Evolutionary conservation across 306 rosid genomes (phyloP).

Genomic region (Cajanus cajan): DNA sequence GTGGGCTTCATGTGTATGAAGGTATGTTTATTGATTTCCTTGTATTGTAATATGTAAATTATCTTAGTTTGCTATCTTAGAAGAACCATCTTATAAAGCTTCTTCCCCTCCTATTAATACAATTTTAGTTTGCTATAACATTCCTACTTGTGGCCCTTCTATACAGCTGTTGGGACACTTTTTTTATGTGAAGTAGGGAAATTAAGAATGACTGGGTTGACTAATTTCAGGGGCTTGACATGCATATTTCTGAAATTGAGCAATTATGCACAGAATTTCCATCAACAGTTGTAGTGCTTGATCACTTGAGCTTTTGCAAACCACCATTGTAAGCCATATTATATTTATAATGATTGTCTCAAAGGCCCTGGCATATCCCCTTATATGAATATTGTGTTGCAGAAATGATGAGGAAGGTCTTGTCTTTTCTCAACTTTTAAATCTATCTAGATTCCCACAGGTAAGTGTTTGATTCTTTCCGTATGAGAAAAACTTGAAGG

Average conservation of each 20-base stretch:
- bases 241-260: constrained; percentile 82
- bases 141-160: constrained; percentile 7
- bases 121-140: background rate
- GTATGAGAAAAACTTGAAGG: constrained; percentile 3
- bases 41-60: background rate
- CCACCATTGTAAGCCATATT: constrained; percentile 65
- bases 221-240: constrained; percentile 64
- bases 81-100: constrained; percentile 4
- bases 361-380: background rate
- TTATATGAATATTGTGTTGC: constrained; percentile 37
- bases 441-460: constrained; percentile 83
- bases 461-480: constrained; percentile 37
- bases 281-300: constrained; percentile 71
- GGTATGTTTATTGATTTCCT: constrained; percentile 38
- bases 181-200: background rate
- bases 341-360: background rate
- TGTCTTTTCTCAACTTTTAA: constrained; percentile 62
- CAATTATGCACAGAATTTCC: constrained; percentile 80
- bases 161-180: background rate
- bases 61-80: too few relatives aligned
- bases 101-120: background rate
- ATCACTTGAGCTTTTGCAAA: constrained; percentile 88
- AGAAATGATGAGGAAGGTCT: constrained; percentile 71
- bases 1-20: constrained; percentile 92
- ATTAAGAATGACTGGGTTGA: constrained; percentile 13